Conservation (phyloP, 73 alveolate genomes). For the Paramecium caudatum region DNA sequence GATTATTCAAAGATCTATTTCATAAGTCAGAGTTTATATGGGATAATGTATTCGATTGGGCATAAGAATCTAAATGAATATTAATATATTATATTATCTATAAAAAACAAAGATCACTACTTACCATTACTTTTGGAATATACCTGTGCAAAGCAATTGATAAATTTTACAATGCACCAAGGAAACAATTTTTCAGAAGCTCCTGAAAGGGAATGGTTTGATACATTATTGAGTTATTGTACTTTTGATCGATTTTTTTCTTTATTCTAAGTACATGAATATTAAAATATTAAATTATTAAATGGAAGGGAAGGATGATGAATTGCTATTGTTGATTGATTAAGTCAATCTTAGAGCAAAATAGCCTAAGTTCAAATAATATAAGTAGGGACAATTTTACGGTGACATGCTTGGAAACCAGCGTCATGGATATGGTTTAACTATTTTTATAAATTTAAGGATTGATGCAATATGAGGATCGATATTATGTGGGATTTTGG, state of each 20-base stretch:
- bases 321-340: conserved; percentile 35
- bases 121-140: too few relatives aligned
- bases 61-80: conserved; percentile 43
- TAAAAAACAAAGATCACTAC: too few relatives aligned
- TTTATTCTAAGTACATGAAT: too few relatives aligned
- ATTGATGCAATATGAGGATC: conserved; percentile 46
- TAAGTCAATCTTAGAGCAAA: conserved; percentile 23
- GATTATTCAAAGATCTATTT: conserved; percentile 86
- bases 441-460: background rate
- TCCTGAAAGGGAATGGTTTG: too few relatives aligned
- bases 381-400: conserved; percentile 20
- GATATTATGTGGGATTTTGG: conserved; percentile 73
- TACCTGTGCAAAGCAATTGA: too few relatives aligned
- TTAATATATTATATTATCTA: background rate
- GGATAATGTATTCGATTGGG: conserved; percentile 81
- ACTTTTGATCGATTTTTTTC: too few relatives aligned
- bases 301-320: too few relatives aligned
- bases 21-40: conserved; percentile 79
- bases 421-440: conserved; percentile 50
- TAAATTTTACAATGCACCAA: too few relatives aligned
- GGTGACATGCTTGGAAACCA: background rate
- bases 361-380: conserved; percentile 14
- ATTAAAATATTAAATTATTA: too few relatives aligned
- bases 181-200: too few relatives aligned
- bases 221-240: too few relatives aligned